Base-by-base conservation (phyloP, 2,329 filamentous ascomycete genomes). In the Coniosporium tulheliwenetii region DNA sequence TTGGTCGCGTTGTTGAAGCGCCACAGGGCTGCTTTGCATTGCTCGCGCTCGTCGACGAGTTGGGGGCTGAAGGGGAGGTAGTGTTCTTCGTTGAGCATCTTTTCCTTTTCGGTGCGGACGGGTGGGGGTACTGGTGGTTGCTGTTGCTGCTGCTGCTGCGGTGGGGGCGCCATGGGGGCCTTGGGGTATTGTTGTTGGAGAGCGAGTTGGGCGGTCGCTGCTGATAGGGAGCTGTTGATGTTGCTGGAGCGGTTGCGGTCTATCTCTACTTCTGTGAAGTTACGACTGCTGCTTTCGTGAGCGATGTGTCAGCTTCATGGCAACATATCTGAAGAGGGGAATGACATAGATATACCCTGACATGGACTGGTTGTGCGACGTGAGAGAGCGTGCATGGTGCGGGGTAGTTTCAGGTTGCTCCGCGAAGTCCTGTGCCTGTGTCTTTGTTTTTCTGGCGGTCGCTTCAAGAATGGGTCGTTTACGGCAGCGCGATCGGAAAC, bases 1-100 rank as follows among this genome's bases (percentile, higher is more conserved):
- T 85, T 85, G 29, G 75, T 79, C 13, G 82, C 80, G 57, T 81
- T 85, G 61, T 95, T 95, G 64, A 91, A 95, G 39, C 79, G 71
- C 73, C 81, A 87, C 50, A 89, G 78, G 4, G 85, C 85, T 10
- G 75, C 73, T 46, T 77, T 81, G 62, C 89, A 96, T 41, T 80
- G 73, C 54, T 91, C 79, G n/a, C 89, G 80, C 52, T 95, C 87
- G 14, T 83, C 70, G 10, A 83, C 72, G 5, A 98, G 71, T 51
- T 85, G 79, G 44, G 77, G 73, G 54, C 85, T 78, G 47, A 81
- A 87, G 5, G 84, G 83, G 45, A 78, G 79, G 60, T 85, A 96
- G n/a, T 76, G 71, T 34, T 82, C 72, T 10, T 84, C 84, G 30
- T 70, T 70, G 12, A 93, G 65, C 89, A 96, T 96, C 57, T 91